Percentiles rank a stretch among this genome's conserved stretches.
These are phyloP conservation scores for Pontederia crassipes DNA, from an alignment of 176 grass and related monocot species.

Conservation along the genomic window DNA sequence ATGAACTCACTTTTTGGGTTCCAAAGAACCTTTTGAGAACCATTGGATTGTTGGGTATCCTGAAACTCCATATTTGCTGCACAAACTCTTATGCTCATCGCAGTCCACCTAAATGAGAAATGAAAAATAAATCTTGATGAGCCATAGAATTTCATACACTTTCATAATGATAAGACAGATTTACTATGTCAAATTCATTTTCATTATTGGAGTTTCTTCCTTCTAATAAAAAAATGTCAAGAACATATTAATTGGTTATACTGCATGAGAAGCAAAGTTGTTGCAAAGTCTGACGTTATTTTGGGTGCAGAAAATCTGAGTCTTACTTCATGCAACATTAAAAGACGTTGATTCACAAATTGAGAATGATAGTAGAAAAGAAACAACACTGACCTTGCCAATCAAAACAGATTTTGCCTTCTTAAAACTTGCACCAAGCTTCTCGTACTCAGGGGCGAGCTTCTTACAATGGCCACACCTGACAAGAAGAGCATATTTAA, in stretches of 20 bases:
- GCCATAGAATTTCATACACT: neutral
- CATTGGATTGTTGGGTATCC: conserved; percentile 95
- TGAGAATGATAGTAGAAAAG: neutral
- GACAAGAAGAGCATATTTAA: conserved; percentile 10
- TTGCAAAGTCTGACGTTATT: too few relatives aligned
- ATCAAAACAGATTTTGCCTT: conserved; percentile 89
- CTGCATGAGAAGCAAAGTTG: too few relatives aligned
- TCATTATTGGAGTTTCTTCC: too few relatives aligned
- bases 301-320: too few relatives aligned
- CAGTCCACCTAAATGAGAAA: conserved; percentile 72
- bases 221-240: too few relatives aligned
- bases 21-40: conserved; percentile 94
- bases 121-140: neutral
- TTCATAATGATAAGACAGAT: too few relatives aligned
- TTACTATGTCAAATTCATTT: too few relatives aligned
- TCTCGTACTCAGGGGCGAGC: conserved; percentile 95
- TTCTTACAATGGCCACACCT: conserved; percentile 99
- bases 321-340: neutral
- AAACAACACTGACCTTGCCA: conserved; percentile 51
- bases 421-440: conserved; percentile 82
- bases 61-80: conserved; percentile 94
- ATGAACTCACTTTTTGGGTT: conserved; percentile 70
- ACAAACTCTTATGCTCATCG: conserved; percentile 82
- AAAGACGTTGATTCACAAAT: neutral
- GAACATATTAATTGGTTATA: too few relatives aligned